Conservation (phyloP, 2,329 filamentous ascomycete genomes). For the Stagonosporopsis chrysanthemi region DNA sequence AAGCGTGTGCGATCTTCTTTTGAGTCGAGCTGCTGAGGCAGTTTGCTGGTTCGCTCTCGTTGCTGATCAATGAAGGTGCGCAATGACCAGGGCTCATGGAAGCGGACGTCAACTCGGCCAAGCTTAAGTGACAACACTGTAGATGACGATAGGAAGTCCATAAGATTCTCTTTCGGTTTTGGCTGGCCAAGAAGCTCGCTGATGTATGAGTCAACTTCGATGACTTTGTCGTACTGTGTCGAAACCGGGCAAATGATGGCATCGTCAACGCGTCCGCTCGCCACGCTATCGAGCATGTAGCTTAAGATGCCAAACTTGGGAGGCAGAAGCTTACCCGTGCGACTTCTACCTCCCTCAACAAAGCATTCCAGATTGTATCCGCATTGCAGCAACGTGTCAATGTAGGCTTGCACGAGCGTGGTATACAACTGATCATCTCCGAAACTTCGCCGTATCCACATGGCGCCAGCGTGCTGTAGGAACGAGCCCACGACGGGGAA, state of each 20-base stretch:
- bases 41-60: slow-evolving; percentile 62
- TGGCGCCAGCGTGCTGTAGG: slow-evolving; percentile 90
- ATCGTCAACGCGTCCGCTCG: slow-evolving; percentile 88
- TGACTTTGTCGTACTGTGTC: slow-evolving; percentile 98
- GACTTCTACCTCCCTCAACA: slow-evolving; percentile 92
- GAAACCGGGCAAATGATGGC: slow-evolving; percentile 94
- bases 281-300: slow-evolving; percentile 88
- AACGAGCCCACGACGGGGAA: slow-evolving; percentile 90
- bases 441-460: slow-evolving; percentile 95
- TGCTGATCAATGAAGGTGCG: slow-evolving; percentile 82
- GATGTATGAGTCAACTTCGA: slow-evolving; percentile 91
- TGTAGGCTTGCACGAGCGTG: slow-evolving; percentile 93
- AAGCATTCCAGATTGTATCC: slow-evolving; percentile 98
- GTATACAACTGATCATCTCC: slow-evolving; percentile 90
- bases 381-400: slow-evolving; percentile 87
- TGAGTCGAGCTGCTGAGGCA: slow-evolving; percentile 44
- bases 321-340: slow-evolving; percentile 90
- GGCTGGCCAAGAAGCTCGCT: slow-evolving; percentile 91
- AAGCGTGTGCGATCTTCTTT: slow-evolving; percentile 70
- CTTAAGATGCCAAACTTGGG: slow-evolving; percentile 95
- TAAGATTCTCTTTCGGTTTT: slow-evolving; percentile 93
- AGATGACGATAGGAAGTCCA: slow-evolving; percentile 86
- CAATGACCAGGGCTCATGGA: slow-evolving; percentile 95
- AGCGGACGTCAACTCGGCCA: slow-evolving; percentile 91
- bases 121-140: slow-evolving; percentile 88